A percentile compares a stretch with the other conserved stretches of the same genome.
These are phyloP conservation scores for Filobasidium wieringae DNA, from an alignment of 768 basidiomycete genomes.

Conservation along the genomic window DNA sequence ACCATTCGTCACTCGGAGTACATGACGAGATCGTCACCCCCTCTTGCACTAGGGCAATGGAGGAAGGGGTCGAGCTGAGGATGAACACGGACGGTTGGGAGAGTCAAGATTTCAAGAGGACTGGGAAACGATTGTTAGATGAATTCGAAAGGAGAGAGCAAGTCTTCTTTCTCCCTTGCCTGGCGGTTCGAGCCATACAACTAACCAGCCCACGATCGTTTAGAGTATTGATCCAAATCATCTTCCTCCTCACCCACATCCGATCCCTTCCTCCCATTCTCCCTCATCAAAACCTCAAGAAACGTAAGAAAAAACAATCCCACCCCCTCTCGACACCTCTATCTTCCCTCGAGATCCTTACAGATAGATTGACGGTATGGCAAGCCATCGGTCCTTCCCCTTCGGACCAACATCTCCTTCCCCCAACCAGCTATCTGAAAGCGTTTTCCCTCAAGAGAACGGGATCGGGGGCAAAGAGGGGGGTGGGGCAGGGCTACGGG, in stretches of 20 bases:
- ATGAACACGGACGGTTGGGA: not conserved
- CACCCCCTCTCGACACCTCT: not conserved
- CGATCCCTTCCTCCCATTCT: not conserved
- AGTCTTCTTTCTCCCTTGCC: constrained; percentile 3
- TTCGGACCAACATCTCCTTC: too few species aligned
- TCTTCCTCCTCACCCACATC: constrained; percentile 19
- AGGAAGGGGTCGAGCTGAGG: not conserved
- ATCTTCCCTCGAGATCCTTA: constrained; percentile 21
- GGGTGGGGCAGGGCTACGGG: not conserved
- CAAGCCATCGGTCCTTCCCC: constrained; percentile 19
- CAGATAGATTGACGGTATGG: constrained; percentile 33
- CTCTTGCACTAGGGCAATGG: not conserved
- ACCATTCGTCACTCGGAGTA: not conserved
- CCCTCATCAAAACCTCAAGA: not conserved
- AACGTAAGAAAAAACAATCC: not conserved
- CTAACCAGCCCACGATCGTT: not conserved
- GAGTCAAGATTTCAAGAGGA: not conserved
- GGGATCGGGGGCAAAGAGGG: not conserved
- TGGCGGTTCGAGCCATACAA: too few species aligned
- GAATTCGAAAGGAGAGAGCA: constrained; percentile 34
- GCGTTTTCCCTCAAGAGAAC: constrained; percentile 19
- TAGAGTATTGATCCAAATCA: constrained; percentile 28
- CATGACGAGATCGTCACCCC: not conserved
- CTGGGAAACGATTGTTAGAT: constrained; percentile 19
- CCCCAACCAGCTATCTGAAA: too few species aligned